Evolutionary conservation across 805 yeast species (phyloP).

Genomic region (Candida boleticola): DNA sequence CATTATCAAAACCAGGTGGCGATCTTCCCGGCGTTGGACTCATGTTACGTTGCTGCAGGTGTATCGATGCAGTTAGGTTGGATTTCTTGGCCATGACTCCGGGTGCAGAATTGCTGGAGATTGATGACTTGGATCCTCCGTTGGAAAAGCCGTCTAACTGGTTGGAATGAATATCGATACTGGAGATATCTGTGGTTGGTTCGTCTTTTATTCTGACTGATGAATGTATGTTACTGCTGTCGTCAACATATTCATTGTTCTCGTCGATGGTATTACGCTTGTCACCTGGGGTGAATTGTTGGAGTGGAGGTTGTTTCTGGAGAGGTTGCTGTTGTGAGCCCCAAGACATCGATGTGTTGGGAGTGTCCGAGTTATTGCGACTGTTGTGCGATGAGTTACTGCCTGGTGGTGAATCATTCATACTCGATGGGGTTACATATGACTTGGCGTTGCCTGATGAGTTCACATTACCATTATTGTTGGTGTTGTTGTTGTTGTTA

Average conservation of each 20-base stretch:
- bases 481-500: background rate
- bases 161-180: conserved; percentile 12
- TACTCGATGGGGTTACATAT: conserved; percentile 30
- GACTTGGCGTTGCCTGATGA: background rate
- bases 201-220: conserved; percentile 16
- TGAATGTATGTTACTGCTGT: background rate
- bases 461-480: background rate
- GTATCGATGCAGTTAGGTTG: conserved; percentile 20
- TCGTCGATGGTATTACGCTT: background rate
- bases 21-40: background rate
- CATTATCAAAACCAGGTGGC: background rate
- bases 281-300: conserved; percentile 1
- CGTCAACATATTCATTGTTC: background rate
- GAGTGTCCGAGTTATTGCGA: conserved; percentile 7
- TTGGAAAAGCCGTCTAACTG: no score
- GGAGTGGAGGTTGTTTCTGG: background rate
- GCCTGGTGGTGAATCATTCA: conserved; percentile 24
- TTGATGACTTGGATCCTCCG: no score
- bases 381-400: conserved; percentile 9
- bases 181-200: conserved; percentile 14
- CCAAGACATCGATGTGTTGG: conserved; percentile 3
- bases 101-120: no score
- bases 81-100: conserved; percentile 11
- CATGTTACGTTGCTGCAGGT: conserved; percentile 9
- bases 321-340: conserved; percentile 2